Conservation (phyloP, 345 rosid genomes). For the Eucalyptus paniculata region DNA sequence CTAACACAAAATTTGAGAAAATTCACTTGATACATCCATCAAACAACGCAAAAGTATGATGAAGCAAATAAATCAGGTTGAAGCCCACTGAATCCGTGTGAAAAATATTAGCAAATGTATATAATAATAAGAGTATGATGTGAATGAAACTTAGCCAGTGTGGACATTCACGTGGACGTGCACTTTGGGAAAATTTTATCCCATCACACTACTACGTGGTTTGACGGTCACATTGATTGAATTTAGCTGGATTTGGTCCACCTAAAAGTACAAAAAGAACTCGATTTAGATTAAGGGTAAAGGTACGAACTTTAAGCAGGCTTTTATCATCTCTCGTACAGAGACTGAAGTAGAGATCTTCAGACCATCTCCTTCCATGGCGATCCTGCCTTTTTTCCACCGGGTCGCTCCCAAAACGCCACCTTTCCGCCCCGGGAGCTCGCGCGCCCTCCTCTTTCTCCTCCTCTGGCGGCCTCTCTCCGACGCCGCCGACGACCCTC, state of each 20-base stretch:
- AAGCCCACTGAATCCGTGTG: too few relatives aligned
- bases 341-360: neutral
- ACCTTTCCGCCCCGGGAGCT: neutral
- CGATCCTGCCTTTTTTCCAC: neutral
- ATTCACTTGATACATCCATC: neutral
- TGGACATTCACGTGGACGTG: too few relatives aligned
- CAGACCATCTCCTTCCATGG: neutral
- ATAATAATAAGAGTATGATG: neutral
- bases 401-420: neutral
- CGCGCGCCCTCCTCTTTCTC: neutral
- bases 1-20: neutral
- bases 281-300: neutral
- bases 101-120: too few relatives aligned
- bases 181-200: too few relatives aligned
- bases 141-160: neutral
- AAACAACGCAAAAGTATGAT: too few relatives aligned
- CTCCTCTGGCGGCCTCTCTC: slow-evolving; percentile 1
- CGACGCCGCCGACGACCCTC: neutral
- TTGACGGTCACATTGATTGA: neutral
- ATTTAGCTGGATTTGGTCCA: neutral
- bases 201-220: too few relatives aligned
- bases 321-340: neutral
- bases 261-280: neutral
- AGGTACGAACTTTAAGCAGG: neutral
- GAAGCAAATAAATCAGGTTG: too few relatives aligned